Evolutionary conservation across 2,329 filamentous ascomycete genomes (phyloP), one percentile per base, ranked within the genome.

Genomic region (Penicillium sp.): DNA sequence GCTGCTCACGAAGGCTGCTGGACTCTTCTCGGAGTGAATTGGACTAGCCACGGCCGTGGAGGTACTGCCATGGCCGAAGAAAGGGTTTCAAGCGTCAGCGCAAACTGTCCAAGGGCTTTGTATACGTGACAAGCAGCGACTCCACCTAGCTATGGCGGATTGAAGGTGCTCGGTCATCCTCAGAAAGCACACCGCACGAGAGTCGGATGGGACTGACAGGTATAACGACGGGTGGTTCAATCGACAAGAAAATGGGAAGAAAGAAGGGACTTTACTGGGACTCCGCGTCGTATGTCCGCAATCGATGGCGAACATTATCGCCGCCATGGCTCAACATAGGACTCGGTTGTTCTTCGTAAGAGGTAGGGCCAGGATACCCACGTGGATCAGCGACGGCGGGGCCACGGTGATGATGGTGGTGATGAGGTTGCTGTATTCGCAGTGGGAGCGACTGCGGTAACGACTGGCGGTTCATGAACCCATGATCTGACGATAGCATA

Each of bases 201-300:
- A n/a, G 53, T 66, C 35, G 60, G 65, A 38, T 37, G 15, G 47
- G 51, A 65, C 65, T 66, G 61, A 66, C 63, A 68, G 51, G 53
- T 61, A 40, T 45, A 62, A 33, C 24, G 33, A 40, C 19, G 51
- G 49, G 40, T 59, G 58, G 40, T 56, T 68, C 53, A 45, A 63
- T 67, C 61, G 60, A 65, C 22, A 65, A 50, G 40, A 65, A 62
- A 65, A 62, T 49, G 38, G 26, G 44, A 47, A 60, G 63, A 66
- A 68, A 55, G 56, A 58, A 70, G 65, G 68, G 59, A 67, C 67
- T 70, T 74, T 75, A 75, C 74, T 73, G 71, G 61, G 73, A 75
- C 53, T 75, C 74, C 66, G 71, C 58, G 61, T 76, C 74, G 63
- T 69, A 69, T 54, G 68, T 60, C 58, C 69, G 69, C 57, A 65